phyloP scores from a whole-genome alignment of 805 yeast genomes.

The Schizosaccharomyces cryophilus region DNA sequence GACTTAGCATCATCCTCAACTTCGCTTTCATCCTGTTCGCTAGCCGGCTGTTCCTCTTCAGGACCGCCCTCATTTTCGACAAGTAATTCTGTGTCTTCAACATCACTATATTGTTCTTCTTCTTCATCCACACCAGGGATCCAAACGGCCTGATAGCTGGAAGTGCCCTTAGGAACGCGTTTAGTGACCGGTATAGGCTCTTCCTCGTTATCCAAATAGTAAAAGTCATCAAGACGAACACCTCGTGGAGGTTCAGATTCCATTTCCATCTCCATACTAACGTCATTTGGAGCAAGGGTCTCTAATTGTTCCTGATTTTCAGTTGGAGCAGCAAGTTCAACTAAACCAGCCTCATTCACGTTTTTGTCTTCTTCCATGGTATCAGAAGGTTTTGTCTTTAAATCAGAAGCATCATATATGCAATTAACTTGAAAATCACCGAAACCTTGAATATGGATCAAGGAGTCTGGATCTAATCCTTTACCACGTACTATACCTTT shows the following conservation, averaged over 20 bases:
- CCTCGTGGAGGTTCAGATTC: conserved; percentile 19
- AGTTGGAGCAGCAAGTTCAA: conserved; percentile 10
- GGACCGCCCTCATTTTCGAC: conserved; percentile 13
- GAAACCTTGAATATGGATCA: conserved; percentile 65
- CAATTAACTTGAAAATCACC: conserved; percentile 67
- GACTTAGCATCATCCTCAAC: conserved; percentile 4
- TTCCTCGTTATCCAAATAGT: conserved; percentile 20
- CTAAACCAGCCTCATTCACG: not conserved
- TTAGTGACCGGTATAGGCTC: conserved; percentile 11
- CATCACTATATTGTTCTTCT: conserved; percentile 9
- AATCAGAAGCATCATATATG: conserved; percentile 23
- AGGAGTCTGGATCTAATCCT: conserved; percentile 42
- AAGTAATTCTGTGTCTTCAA: conserved; percentile 9
- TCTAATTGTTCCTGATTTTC: conserved; percentile 13
- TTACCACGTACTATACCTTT: conserved; percentile 70
- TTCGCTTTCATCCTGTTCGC: conserved; percentile 2
- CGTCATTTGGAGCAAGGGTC: conserved; percentile 9
- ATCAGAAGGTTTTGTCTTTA: conserved; percentile 14
- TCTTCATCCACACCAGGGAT: conserved; percentile 21
- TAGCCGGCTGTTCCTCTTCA: conserved; percentile 9
- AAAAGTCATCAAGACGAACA: conserved; percentile 32
- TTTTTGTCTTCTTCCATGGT: conserved; percentile 9
- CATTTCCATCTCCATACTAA: conserved; percentile 11
- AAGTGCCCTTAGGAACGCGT: conserved; percentile 42
- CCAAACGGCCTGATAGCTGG: conserved; percentile 61